Evolutionary conservation across 164 flowering plant genomes (phyloP).

Genomic region (Sextonia rubra): DNA sequence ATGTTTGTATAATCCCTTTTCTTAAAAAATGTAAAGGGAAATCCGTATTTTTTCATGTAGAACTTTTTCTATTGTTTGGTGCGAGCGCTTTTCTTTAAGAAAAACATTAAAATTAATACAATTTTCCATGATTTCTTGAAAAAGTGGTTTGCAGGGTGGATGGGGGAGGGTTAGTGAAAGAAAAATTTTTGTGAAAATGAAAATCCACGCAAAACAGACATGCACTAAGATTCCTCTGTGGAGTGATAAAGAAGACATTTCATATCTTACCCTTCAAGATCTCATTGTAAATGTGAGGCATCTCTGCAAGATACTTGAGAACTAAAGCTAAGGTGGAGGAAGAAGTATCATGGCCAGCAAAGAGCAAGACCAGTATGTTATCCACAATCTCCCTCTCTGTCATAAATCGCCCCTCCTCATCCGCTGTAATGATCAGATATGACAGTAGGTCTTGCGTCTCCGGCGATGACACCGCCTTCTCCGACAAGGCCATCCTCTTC

Average conservation of each 20-base stretch:
- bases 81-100: too few species aligned
- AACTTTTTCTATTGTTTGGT: too few species aligned
- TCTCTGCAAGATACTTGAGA: slow-evolving; percentile 34
- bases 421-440: slow-evolving; percentile 11
- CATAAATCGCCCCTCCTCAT: slow-evolving; percentile 34
- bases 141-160: too few species aligned
- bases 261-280: slow-evolving; percentile 14
- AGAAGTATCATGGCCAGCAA: slow-evolving; percentile 59
- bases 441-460: slow-evolving; percentile 14
- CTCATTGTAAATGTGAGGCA: slow-evolving; percentile 17
- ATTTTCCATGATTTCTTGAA: too few species aligned
- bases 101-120: too few species aligned
- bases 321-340: slow-evolving; percentile 43
- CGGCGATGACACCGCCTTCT: slow-evolving; percentile 14
- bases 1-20: too few species aligned
- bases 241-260: background rate
- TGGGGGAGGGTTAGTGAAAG: too few species aligned
- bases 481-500: slow-evolving; percentile 10
- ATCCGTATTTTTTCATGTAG: too few species aligned
- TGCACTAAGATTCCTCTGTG: too few species aligned
- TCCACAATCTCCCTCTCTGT: slow-evolving; percentile 46
- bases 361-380: slow-evolving; percentile 46
- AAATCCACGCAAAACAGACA: too few species aligned
- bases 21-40: too few species aligned
- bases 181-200: too few species aligned